Evolutionary conservation across 1,284 basidiomycete species (phyloP).

Genomic region (Pyrrhoderma lamaoense): DNA sequence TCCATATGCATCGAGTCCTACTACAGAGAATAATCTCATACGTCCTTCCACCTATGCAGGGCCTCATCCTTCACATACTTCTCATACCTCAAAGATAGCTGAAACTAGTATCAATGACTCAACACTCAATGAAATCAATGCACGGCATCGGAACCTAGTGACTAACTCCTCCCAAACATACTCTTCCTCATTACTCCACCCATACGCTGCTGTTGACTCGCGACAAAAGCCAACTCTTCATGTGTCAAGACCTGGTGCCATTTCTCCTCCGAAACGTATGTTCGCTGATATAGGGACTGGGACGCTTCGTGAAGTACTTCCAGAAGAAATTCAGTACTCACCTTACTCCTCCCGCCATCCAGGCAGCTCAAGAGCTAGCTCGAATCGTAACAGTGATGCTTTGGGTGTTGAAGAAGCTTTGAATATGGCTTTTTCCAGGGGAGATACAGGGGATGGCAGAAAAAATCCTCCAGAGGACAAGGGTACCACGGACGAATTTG

Average conservation of each 20-base stretch:
- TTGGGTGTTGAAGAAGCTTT: constrained; percentile 21
- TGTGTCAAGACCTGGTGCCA: constrained; percentile 24
- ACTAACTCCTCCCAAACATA: constrained; percentile 24
- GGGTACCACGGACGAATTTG: neutral
- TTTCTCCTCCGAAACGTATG: constrained; percentile 41
- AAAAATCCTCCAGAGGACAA: constrained; percentile 2
- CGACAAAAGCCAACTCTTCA: constrained; percentile 20
- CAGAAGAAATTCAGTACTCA: constrained; percentile 47
- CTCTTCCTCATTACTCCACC: constrained; percentile 22
- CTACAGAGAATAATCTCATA: constrained; percentile 18
- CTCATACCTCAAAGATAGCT: constrained; percentile 1
- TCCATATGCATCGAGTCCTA: constrained; percentile 44
- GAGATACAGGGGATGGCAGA: neutral
- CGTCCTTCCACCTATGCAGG: constrained; percentile 39
- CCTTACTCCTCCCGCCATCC: constrained; percentile 33
- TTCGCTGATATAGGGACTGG: constrained; percentile 46
- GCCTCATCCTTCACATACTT: constrained; percentile 31
- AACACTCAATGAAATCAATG: constrained; percentile 32
- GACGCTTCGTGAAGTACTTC: constrained; percentile 43
- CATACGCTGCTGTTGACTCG: constrained; percentile 26
- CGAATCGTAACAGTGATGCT: constrained; percentile 14
- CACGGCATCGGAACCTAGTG: constrained; percentile 45
- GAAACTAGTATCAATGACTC: constrained; percentile 13
- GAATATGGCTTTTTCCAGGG: constrained; percentile 15
- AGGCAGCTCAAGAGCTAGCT: constrained; percentile 20